A percentile compares a stretch with the other conserved stretches of the same genome.
phyloP scores from a whole-genome alignment of 2,329 filamentous ascomycete genomes.

The Aspergillus brasiliensis region DNA sequence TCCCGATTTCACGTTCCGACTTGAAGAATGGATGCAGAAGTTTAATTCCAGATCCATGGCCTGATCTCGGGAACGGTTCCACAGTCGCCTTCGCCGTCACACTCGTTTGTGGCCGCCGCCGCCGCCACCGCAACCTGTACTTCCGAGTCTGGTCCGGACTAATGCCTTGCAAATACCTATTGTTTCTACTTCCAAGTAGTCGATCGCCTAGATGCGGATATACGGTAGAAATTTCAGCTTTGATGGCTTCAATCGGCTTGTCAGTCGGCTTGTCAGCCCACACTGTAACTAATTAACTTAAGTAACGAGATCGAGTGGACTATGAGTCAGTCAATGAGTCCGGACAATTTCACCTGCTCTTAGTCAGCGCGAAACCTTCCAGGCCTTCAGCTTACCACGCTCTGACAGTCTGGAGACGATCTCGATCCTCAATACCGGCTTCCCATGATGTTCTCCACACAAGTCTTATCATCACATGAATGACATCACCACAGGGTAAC shows the following conservation, averaged over 20 bases:
- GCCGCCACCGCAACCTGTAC: neutral
- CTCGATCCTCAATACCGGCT: neutral
- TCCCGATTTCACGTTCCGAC: neutral
- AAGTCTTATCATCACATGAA: neutral
- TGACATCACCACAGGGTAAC: neutral
- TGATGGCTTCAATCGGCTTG: neutral
- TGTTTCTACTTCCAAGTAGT: neutral
- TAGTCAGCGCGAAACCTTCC: neutral
- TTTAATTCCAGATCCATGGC: conserved; percentile 5
- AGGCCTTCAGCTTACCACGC: too few relatives aligned
- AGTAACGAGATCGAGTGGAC: too few relatives aligned
- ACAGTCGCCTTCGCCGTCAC: neutral
- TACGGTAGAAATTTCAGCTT: neutral
- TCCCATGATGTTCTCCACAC: neutral
- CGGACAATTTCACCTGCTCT: neutral
- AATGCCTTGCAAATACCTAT: neutral
- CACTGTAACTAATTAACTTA: too few relatives aligned
- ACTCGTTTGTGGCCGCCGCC: neutral
- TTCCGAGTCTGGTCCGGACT: neutral
- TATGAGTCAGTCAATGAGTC: too few relatives aligned
- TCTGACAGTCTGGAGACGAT: neutral
- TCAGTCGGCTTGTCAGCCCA: neutral
- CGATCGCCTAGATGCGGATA: neutral
- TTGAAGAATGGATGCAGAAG: conserved; percentile 3
- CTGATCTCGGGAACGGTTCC: conserved; percentile 6